Conservation (phyloP, 139 green algal species). For the Micractinium conductrix region DNA sequence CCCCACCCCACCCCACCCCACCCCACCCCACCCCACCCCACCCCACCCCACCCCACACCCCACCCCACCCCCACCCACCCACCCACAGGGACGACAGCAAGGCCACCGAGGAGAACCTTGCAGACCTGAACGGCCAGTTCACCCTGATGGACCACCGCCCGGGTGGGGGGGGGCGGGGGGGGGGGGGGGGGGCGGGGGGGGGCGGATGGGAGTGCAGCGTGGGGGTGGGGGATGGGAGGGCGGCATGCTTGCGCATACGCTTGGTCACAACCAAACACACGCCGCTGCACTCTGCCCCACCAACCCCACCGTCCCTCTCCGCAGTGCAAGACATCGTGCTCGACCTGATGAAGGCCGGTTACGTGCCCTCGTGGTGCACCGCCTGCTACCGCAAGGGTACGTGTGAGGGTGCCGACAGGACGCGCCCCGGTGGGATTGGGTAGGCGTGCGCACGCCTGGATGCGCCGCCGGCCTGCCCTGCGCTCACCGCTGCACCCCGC, state of each 20-base stretch:
- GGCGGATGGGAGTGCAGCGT: too few species aligned
- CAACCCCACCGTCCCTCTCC: conserved; percentile 48
- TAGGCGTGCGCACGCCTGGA: background rate
- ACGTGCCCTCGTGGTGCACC: conserved; percentile 79
- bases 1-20: too few species aligned
- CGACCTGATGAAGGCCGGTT: conserved; percentile 71
- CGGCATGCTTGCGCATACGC: too few species aligned
- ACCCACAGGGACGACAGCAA: conserved; percentile 24
- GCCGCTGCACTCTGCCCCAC: too few species aligned
- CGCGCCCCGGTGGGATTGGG: background rate
- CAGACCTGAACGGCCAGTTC: conserved; percentile 71
- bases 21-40: too few species aligned
- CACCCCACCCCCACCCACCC: too few species aligned
- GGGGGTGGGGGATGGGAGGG: too few species aligned
- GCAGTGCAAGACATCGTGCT: conserved; percentile 53
- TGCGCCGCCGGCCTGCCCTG: background rate
- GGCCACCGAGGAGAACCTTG: conserved; percentile 56
- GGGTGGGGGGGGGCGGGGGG: too few species aligned
- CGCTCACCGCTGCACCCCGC: background rate
- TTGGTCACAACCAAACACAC: too few species aligned
- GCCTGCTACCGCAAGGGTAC: conserved; percentile 79
- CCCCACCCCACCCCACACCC: too few species aligned
- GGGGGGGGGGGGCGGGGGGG: too few species aligned
- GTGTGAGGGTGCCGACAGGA: background rate
- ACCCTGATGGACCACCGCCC: conserved; percentile 45